These are phyloP conservation scores for Colletotrichum filicis DNA, from an alignment of 2,329 filamentous ascomycete species.

Conservation along the genomic window DNA sequence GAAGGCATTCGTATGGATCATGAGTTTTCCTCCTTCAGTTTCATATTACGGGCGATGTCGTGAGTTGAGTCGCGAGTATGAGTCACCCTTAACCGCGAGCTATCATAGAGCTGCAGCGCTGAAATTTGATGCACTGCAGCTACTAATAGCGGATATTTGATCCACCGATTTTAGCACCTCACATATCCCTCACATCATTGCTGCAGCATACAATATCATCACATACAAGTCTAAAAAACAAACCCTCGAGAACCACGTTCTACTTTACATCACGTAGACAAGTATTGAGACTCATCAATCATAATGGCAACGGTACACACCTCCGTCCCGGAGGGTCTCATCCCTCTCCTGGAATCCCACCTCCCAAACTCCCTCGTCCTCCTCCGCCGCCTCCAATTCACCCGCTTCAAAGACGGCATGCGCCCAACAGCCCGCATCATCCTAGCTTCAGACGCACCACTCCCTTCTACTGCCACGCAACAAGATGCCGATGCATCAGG, in stretches of 20 bases:
- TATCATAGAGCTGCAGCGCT: not conserved
- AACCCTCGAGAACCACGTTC: not conserved
- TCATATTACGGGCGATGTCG: not conserved
- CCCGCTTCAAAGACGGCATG: slow-evolving; percentile 52
- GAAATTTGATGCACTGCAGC: slow-evolving; percentile 13
- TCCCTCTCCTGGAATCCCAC: slow-evolving; percentile 59
- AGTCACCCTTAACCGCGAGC: not conserved
- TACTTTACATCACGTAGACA: not conserved
- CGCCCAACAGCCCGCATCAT: slow-evolving; percentile 57
- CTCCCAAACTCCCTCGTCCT: slow-evolving; percentile 70
- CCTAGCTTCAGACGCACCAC: slow-evolving; percentile 42
- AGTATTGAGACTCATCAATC: not conserved
- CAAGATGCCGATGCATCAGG: too few relatives aligned
- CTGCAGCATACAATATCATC: not conserved
- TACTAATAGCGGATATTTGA: not conserved
- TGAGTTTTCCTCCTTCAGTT: not conserved
- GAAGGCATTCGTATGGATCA: not conserved
- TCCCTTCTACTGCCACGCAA: not conserved
- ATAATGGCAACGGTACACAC: slow-evolving; percentile 40
- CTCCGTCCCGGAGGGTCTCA: slow-evolving; percentile 48
- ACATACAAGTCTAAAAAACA: too few relatives aligned
- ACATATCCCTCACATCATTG: not conserved
- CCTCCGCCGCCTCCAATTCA: slow-evolving; percentile 71
- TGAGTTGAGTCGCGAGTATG: not conserved
- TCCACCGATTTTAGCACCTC: not conserved